Evolutionary conservation across 2,329 filamentous ascomycete genomes (phyloP).

Genomic region (Aspergillus luchuensis): DNA sequence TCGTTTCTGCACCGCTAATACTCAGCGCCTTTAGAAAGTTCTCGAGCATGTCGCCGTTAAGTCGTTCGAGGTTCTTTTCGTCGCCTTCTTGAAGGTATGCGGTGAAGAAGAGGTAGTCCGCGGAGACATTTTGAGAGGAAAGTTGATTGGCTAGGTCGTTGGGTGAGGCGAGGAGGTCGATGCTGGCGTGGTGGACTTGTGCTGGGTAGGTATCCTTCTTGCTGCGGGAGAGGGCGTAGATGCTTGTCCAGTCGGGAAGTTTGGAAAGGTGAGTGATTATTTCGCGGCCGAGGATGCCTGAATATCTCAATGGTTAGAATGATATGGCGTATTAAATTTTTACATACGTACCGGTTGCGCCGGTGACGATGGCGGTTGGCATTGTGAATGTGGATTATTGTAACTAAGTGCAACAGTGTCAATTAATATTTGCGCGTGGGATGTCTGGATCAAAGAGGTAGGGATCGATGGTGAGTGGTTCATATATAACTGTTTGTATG

Average conservation of each 20-base stretch:
- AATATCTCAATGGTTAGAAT: no score
- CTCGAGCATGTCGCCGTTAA: constrained; percentile 48
- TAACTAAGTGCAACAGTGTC: neutral
- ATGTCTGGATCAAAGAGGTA: no score
- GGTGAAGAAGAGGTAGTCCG: constrained; percentile 48
- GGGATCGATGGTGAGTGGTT: neutral
- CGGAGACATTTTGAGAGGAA: constrained; percentile 30
- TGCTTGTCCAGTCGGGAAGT: constrained; percentile 39
- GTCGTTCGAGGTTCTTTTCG: constrained; percentile 38
- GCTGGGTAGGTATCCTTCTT: constrained; percentile 40
- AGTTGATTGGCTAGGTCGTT: constrained; percentile 43
- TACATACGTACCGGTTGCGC: constrained; percentile 33
- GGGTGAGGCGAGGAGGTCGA: constrained; percentile 41
- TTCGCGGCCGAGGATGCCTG: constrained; percentile 45
- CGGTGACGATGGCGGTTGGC: constrained; percentile 34
- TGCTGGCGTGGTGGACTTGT: constrained; percentile 41
- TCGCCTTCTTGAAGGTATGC: constrained; percentile 45
- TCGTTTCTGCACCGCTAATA: constrained; percentile 43
- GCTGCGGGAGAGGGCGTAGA: constrained; percentile 46
- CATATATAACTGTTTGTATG: neutral
- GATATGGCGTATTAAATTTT: no score
- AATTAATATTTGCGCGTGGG: neutral
- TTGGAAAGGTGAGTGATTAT: constrained; percentile 43
- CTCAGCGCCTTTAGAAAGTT: constrained; percentile 53
- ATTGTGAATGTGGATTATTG: constrained; percentile 17